Evolutionary conservation across 1,284 basidiomycete species (phyloP).

Genomic region (Vanrija sp.): DNA sequence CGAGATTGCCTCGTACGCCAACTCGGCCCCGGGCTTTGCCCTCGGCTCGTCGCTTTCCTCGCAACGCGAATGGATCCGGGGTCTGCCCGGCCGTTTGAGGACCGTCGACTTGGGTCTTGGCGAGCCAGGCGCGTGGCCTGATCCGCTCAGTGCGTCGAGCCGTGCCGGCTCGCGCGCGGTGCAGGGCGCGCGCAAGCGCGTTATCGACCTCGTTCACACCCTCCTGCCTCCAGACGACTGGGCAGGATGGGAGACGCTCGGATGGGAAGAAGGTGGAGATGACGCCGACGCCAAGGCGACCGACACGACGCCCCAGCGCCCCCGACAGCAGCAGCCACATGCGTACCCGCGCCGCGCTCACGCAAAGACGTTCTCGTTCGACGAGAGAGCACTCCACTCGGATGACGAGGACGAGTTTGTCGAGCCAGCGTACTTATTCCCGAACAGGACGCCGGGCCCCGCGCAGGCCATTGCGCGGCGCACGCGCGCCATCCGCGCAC

Average conservation of each 20-base stretch:
- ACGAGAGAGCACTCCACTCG: slow-evolving; percentile 2
- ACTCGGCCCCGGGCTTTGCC: no score
- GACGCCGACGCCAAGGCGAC: not conserved
- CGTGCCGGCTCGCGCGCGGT: slow-evolving; percentile 12
- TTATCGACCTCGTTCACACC: slow-evolving; percentile 40
- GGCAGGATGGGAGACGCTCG: slow-evolving; percentile 48
- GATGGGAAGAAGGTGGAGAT: slow-evolving; percentile 38
- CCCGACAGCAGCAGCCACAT: no score
- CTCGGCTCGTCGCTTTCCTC: slow-evolving; percentile 12
- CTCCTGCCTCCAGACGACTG: slow-evolving; percentile 47
- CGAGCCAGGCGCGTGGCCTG: slow-evolving; percentile 12
- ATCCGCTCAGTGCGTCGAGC: slow-evolving; percentile 7
- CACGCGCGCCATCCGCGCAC: slow-evolving; percentile 33
- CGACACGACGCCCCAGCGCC: no score
- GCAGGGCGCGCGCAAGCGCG: slow-evolving; percentile 30
- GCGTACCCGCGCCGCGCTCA: not conserved
- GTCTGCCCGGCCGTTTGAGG: slow-evolving; percentile 31
- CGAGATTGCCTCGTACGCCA: slow-evolving; percentile 39
- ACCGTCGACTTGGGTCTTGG: slow-evolving; percentile 30
- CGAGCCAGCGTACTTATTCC: slow-evolving; percentile 51
- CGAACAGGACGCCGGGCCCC: slow-evolving; percentile 49
- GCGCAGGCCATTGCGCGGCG: slow-evolving; percentile 27
- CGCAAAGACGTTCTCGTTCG: slow-evolving; percentile 30
- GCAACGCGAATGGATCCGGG: slow-evolving; percentile 34
- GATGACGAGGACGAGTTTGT: slow-evolving; percentile 31